Base-by-base conservation (phyloP, 768 basidiomycete species). In the Trametes coccinea region DNA sequence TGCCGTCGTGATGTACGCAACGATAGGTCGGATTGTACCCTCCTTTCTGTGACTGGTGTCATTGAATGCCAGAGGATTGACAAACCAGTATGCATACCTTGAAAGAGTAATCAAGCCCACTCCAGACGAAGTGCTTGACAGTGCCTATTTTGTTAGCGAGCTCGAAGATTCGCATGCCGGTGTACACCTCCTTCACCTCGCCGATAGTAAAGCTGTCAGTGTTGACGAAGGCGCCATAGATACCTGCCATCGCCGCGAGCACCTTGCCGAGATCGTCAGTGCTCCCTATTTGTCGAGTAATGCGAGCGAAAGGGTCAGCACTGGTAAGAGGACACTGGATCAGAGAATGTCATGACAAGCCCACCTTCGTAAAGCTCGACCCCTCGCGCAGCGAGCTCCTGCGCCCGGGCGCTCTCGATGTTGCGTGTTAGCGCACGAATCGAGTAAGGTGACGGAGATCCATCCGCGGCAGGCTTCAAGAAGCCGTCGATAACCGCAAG, bases 141-240 rank as follows among this genome's bases (percentile, higher is more conserved):
- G 74, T 67, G 22, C 16, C 66, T 62, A 17, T 65, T 67, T 33
- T 73, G 52, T 77, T 73, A 4, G 78, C 76, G 7, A 70, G 67
- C 60, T 80, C 79, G 61, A 76, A 79, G 17, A 80, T 75, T 50
- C 76, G 73, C 49, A 79, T 74, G 1, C 77, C 78, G n/a, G 66
- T 51, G 69, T 75, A 70, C 0, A 76, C 72, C 64, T 79, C 78
- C 53, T 73, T 72, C 60, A 75, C 62, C 62, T 77, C 76, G 7
- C 77, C 78, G 11, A 79, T 73, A 5, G 74, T 79, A 61, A 78
- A 79, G 30, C 60, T 54, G 31, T 67, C 66, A 2, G 66, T 64
- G 46, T 79, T 79, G 40, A 78, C 72, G 62, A 68, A 79, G 4
- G 72, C 75, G 14, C 78, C 78, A 48, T 65, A 71, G 14, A 49